Base-by-base conservation (phyloP, 2,329 filamentous ascomycete species). In the Blastomyces gilchristii region DNA sequence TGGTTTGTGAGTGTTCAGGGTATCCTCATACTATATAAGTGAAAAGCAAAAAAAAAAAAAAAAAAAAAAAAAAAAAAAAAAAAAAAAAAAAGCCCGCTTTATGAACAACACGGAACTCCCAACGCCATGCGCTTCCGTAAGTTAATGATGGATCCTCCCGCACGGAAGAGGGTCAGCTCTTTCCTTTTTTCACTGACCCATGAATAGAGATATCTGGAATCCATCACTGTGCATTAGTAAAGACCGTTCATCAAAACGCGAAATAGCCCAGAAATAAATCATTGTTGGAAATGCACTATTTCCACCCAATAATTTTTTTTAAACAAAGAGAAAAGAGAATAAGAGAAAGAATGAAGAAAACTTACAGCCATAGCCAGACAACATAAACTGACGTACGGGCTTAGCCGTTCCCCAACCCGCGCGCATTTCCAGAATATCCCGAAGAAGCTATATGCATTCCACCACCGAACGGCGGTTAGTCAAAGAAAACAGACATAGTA, bases 391-490 rank as follows among this genome's bases (percentile, higher is more conserved):
- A 99, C 90, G 76, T 97, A 97, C 52, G 94, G 94, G 74, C 91
- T 97, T 68, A 99, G 75, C 67, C 94, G 81, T 80, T 99, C 94
- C 47, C 94, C 94, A 73, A 99, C 86, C 67, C 94, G 83, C 34
- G 94, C 94, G 67, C 86, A 91, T 78, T 97, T 97, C 94, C 94
- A 99, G 74, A 97, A 95, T 66, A 96, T 87, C 61, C 91, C 90
- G 69, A 91, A 85, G 60, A 91, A 79, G 16, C 88, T 91, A 4
- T 31, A 31, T 4, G 52, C 58, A 58, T 53, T 31, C 49, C 56
- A 63, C 50, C 31, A 56, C 50, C 50, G 25, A 60, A 28, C n/a
- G n/a, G 39, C 37, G 64, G 34, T 61, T 28, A 68, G 63, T 14
- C 49, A 34, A 63, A 37, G 47, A 60, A 47, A 25, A 2, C 52